Evolutionary conservation across 1,139 yeast genomes (phyloP).

Genomic region (Yamadazyma taylorii): DNA sequence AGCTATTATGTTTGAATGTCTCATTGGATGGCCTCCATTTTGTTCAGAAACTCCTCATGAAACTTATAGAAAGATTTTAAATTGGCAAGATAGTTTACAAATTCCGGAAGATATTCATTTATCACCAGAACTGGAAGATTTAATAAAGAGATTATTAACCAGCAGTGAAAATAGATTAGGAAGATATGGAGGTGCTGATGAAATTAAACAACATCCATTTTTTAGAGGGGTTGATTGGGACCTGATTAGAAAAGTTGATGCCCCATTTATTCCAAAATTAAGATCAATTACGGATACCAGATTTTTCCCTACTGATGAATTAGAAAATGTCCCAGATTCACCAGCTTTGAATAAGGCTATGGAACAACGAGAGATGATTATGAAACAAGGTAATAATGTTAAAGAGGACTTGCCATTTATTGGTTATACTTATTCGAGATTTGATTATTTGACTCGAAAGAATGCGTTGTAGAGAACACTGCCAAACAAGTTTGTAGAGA

Average conservation of each 20-base stretch:
- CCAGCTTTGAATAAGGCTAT: constrained; percentile 82
- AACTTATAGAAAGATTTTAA: constrained; percentile 89
- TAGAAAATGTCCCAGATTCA: constrained; percentile 91
- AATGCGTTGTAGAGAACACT: constrained; percentile 73
- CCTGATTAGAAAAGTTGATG: constrained; percentile 86
- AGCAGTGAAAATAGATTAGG: constrained; percentile 87
- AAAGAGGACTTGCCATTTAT: constrained; percentile 94
- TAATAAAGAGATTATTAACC: constrained; percentile 79
- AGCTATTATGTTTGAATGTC: constrained; percentile 97
- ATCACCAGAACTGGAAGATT: constrained; percentile 91
- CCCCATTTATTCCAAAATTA: constrained; percentile 75
- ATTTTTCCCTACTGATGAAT: constrained; percentile 96
- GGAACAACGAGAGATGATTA: constrained; percentile 50
- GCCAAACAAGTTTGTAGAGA: too few species aligned
- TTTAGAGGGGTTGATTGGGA: constrained; percentile 98
- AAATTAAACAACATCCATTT: constrained; percentile 89
- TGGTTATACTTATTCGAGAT: constrained; percentile 93
- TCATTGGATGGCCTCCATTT: constrained; percentile 99
- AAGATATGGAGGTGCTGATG: constrained; percentile 90
- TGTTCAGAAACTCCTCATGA: constrained; percentile 99
- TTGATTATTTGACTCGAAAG: constrained; percentile 86
- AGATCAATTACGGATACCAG: constrained; percentile 89
- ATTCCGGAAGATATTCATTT: constrained; percentile 96
- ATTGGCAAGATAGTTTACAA: constrained; percentile 90
- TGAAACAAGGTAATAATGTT: constrained; percentile 39